Evolutionary conservation across 768 basidiomycete species (phyloP).

Genomic region (Boletus rubescentipes): DNA sequence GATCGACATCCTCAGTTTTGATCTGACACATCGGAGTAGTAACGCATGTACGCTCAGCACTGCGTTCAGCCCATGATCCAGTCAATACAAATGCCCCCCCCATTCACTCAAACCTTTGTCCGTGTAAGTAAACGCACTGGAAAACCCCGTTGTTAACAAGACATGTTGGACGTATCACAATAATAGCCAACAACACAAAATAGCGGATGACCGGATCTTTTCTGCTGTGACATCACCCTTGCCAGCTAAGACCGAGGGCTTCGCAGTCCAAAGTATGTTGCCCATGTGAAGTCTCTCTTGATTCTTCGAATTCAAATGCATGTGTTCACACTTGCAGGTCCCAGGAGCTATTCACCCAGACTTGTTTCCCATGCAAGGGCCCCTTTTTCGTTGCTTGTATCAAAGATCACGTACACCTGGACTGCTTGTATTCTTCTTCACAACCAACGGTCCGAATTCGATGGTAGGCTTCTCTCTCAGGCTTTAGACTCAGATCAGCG

Average conservation of each 20-base stretch:
- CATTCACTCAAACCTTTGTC: conserved; percentile 5
- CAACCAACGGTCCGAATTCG: conserved; percentile 10
- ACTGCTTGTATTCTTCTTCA: conserved; percentile 5
- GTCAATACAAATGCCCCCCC: conserved; percentile 4
- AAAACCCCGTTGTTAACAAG: conserved; percentile 4
- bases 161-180: conserved; percentile 1
- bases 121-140: conserved; percentile 10
- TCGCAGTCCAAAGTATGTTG: conserved; percentile 12
- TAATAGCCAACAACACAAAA: conserved; percentile 7
- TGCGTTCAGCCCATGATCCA: conserved; percentile 4
- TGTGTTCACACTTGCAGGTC: conserved; percentile 7
- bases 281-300: conserved; percentile 17
- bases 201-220: conserved; percentile 1
- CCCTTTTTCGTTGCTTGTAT: conserved; percentile 16
- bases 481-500: conserved; percentile 19
- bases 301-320: conserved; percentile 7
- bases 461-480: conserved; percentile 22
- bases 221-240: conserved; percentile 21
- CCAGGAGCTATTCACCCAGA: conserved; percentile 1
- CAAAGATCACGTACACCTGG: conserved; percentile 28
- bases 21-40: conserved; percentile 23
- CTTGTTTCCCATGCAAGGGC: conserved; percentile 26
- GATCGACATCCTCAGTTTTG: conserved; percentile 22
- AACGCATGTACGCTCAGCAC: conserved; percentile 24
- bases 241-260: conserved; percentile 23